Conservation (phyloP, 2,329 filamentous ascomycete species). For the Aspergillus aculeatinus region DNA sequence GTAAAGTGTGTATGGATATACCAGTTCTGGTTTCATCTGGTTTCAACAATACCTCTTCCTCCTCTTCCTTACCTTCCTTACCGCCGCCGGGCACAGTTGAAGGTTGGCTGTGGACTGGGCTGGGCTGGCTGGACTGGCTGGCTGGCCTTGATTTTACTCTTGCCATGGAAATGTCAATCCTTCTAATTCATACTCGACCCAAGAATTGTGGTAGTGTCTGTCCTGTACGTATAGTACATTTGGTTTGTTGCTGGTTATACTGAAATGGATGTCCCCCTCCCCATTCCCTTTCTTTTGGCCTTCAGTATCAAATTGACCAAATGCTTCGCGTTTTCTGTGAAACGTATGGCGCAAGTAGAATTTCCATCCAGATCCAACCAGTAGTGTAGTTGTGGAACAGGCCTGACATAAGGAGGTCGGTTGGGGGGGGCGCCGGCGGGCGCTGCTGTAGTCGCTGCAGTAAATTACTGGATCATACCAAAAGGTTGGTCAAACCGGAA, state of each 20-base stretch:
- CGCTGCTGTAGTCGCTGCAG: constrained; percentile 8
- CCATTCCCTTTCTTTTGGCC: not conserved
- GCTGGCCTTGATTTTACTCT: not conserved
- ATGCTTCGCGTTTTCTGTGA: constrained; percentile 10
- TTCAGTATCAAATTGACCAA: not conserved
- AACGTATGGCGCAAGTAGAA: constrained; percentile 9
- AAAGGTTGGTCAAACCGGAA: constrained; percentile 10
- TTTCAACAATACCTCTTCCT: constrained; percentile 14
- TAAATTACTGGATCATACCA: constrained; percentile 18
- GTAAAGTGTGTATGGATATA: constrained; percentile 11
- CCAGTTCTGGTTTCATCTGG: constrained; percentile 19
- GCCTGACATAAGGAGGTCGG: constrained; percentile 1
- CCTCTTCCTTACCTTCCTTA: constrained; percentile 5
- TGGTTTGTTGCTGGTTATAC: not conserved
- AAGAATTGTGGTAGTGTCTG: not conserved
- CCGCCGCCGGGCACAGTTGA: not conserved
- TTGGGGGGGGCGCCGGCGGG: not conserved
- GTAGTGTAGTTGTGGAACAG: not conserved
- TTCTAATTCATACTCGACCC: not conserved
- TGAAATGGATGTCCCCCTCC: not conserved
- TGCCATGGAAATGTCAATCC: not conserved
- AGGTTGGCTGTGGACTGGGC: not conserved
- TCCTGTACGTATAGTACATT: not conserved
- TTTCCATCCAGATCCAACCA: not conserved
- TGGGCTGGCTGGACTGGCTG: constrained; percentile 7